phyloP scores from a whole-genome alignment of 192 early-diverging fungal genomes.

The Chytriomyces confervae region DNA sequence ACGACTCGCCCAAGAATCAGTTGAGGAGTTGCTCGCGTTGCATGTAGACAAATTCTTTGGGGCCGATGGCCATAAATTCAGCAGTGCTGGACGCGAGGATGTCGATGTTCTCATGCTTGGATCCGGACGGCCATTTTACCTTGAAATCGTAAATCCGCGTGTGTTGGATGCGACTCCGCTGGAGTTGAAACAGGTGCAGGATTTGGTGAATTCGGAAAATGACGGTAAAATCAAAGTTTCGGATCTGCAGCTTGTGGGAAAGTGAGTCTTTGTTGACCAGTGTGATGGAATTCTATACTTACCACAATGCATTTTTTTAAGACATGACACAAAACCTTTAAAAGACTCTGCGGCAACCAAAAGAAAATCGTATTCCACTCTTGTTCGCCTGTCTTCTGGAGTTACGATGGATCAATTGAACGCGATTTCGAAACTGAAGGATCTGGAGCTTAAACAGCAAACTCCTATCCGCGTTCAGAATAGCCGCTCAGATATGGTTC shows the following conservation, averaged over 20 bases:
- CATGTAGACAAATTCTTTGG: conserved; percentile 37
- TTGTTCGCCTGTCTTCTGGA: conserved; percentile 39
- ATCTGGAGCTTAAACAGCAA: conserved; percentile 50
- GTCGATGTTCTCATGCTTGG: conserved; percentile 95
- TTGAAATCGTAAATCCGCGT: conserved; percentile 84
- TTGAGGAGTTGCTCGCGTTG: conserved; percentile 78
- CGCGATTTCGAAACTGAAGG: conserved; percentile 29
- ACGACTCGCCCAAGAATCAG: conserved; percentile 73
- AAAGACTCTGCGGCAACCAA: conserved; percentile 57
- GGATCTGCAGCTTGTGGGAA: conserved; percentile 47
- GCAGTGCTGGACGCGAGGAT: conserved; percentile 88
- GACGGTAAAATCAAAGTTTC: conserved; percentile 41
- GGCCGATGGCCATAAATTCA: conserved; percentile 70
- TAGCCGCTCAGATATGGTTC: conserved; percentile 50
- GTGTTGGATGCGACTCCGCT: conserved; percentile 21
- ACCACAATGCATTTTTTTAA: conserved; percentile 1
- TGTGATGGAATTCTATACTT: neutral
- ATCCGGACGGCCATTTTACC: conserved; percentile 88
- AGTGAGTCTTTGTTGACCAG: conserved; percentile 30
- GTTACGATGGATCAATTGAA: conserved; percentile 31
- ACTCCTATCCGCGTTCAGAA: conserved; percentile 54
- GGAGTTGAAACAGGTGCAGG: conserved; percentile 42
- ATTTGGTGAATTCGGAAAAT: conserved; percentile 44
- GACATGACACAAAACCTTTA: conserved; percentile 45
- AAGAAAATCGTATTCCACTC: conserved; percentile 51